Base-by-base conservation (phyloP, 768 basidiomycete species). In the Boletus rubescentipes region DNA sequence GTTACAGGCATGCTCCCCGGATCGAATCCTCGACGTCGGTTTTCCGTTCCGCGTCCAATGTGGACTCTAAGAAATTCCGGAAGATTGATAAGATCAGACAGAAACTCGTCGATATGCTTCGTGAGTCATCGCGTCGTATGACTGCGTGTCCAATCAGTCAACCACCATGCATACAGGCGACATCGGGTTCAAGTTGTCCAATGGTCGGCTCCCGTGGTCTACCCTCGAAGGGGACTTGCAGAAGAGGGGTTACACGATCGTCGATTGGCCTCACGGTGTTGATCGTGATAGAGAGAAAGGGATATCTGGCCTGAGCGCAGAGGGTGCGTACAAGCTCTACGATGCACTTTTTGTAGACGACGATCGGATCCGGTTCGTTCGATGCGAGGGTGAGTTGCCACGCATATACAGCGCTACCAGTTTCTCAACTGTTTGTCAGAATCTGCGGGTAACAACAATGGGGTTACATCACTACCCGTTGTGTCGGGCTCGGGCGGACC, bases 151-250 rank as follows among this genome's bases (percentile, higher is more conserved):
- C 5, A 5, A 21, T 26, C 3, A 7, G 4, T 14, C 2, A 16
- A 32, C 4, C 32, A 5, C 14, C 0, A 14, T 42, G 3, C 3
- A 31, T 46, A 1, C 23, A 61, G 59, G 55, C 3, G 39, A 49
- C 3, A 38, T 61, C 1, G 51, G 54, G 1, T 57, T 61, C 36
- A 21, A n/a, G 16, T n/a, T 57, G 14, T 9, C 49, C 4, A 49
- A 49, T 0, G 39, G 46, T 18, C 55, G 55, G 0, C 55, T 61
- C 0, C 61, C 52, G 0, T 58, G 59, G 61, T 54, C 51, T 2
- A 62, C 55, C 4, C 55, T 62, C 18, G 43, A 58, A n/a, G n/a
- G 9, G 4, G 46, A 61, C 9, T 9, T 57, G 1, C 6, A 6
- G 12, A 54, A 39, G 37, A 39, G 40, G 2, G 55, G 59, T 4